Percentiles rank a stretch among this genome's conserved stretches.
Evolutionary conservation across 306 rosid genomes (phyloP).

Genomic region (Gynostemma pentaphyllum): DNA sequence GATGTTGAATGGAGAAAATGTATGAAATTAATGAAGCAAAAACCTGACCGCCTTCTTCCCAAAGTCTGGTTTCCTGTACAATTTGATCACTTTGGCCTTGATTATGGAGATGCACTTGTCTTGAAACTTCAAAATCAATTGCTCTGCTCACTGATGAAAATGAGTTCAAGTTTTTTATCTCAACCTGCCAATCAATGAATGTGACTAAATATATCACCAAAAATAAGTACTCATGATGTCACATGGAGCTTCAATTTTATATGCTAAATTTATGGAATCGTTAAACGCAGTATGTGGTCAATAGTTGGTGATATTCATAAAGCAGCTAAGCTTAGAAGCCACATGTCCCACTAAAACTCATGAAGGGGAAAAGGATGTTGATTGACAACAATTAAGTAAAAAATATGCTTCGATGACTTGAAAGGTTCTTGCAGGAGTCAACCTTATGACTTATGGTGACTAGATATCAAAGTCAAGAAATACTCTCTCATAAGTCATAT

Average conservation of each 20-base stretch:
- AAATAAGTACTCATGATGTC: neutral
- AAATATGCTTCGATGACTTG: neutral
- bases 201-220: conserved; percentile 14
- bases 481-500: neutral
- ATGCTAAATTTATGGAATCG: neutral
- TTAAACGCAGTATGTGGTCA: neutral
- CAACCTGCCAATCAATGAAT: conserved; percentile 52
- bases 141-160: conserved; percentile 76
- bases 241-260: neutral
- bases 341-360: neutral
- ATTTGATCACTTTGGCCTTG: conserved; percentile 72
- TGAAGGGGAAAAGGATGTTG: neutral
- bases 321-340: neutral
- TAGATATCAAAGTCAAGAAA: neutral
- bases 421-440: neutral
- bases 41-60: conserved; percentile 96
- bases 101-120: conserved; percentile 66
- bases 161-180: conserved; percentile 83
- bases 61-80: conserved; percentile 80
- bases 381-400: neutral
- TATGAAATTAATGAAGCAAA: conserved; percentile 18
- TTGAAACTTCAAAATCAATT: conserved; percentile 84
- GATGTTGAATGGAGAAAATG: conserved; percentile 7
- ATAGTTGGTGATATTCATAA: neutral
- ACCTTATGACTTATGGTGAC: neutral